These are phyloP conservation scores for Tylopilus vinaceipallidus DNA, from an alignment of 768 basidiomycete genomes.

Conservation along the genomic window DNA sequence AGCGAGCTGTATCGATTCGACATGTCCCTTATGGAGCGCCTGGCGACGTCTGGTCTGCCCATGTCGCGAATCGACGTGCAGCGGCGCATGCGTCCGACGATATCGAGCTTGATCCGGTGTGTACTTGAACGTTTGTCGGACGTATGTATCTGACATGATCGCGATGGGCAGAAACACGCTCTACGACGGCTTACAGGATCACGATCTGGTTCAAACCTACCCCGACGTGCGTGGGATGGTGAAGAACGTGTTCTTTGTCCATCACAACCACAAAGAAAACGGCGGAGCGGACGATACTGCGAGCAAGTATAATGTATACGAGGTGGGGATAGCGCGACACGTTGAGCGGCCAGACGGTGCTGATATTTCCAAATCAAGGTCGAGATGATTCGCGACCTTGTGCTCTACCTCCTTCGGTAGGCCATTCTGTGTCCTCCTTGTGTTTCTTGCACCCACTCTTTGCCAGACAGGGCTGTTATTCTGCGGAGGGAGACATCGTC, in stretches of 20 bases:
- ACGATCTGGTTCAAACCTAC: constrained; percentile 49
- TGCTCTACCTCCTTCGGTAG: constrained; percentile 47
- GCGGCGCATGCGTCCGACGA: constrained; percentile 70
- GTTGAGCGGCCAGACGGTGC: constrained; percentile 10
- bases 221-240: constrained; percentile 59
- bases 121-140: background rate
- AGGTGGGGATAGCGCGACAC: constrained; percentile 52
- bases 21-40: constrained; percentile 73
- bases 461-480: constrained; percentile 48
- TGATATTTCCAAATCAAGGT: constrained; percentile 27
- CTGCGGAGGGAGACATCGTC: constrained; percentile 47
- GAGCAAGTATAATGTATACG: constrained; percentile 65
- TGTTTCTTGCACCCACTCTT: background rate
- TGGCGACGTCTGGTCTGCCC: constrained; percentile 50
- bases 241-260: constrained; percentile 66
- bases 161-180: constrained; percentile 45
- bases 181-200: constrained; percentile 60
- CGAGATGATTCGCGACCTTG: constrained; percentile 50
- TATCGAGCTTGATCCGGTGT: constrained; percentile 48
- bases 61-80: constrained; percentile 76
- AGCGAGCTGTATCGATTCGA: constrained; percentile 60
- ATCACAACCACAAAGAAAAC: constrained; percentile 60
- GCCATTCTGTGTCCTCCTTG: background rate
- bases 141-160: background rate
- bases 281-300: constrained; percentile 57